Conservation (phyloP, 2,329 filamentous ascomycete genomes). For the Cercospora sp. region DNA sequence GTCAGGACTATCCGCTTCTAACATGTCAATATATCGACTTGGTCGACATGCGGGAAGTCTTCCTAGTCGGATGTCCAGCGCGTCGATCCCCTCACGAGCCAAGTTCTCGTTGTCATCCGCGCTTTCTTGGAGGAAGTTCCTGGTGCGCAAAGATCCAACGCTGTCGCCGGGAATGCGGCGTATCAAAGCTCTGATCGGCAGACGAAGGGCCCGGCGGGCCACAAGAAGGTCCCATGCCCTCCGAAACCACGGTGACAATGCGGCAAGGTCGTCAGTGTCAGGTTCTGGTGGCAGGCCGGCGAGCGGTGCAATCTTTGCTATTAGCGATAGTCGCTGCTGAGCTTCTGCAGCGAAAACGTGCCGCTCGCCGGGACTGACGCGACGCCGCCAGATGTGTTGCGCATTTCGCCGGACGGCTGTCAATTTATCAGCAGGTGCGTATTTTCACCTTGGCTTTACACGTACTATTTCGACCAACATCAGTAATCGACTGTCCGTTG, state of each 20-base stretch:
- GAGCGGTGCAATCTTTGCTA: background rate
- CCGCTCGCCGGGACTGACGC: background rate
- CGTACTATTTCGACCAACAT: background rate
- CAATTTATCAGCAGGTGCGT: background rate
- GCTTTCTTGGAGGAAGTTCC: background rate
- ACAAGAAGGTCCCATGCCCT: constrained; percentile 1
- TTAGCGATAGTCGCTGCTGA: background rate
- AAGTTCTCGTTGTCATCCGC: background rate
- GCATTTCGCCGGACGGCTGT: background rate
- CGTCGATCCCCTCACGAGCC: background rate
- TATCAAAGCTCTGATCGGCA: background rate
- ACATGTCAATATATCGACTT: background rate
- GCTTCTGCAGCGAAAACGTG: background rate
- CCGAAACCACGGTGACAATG: background rate
- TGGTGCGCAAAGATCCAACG: background rate
- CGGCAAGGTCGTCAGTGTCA: background rate
- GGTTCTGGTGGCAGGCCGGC: background rate
- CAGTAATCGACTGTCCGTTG: background rate
- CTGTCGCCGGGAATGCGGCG: background rate
- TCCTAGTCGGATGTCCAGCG: background rate
- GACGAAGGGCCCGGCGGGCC: background rate
- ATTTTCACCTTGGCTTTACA: background rate
- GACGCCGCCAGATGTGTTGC: background rate
- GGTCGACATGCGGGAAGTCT: background rate
- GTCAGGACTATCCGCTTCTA: background rate